These are phyloP conservation scores for Lanmaoa pseudosensibilis DNA, from an alignment of 768 basidiomycete genomes.

Conservation along the genomic window DNA sequence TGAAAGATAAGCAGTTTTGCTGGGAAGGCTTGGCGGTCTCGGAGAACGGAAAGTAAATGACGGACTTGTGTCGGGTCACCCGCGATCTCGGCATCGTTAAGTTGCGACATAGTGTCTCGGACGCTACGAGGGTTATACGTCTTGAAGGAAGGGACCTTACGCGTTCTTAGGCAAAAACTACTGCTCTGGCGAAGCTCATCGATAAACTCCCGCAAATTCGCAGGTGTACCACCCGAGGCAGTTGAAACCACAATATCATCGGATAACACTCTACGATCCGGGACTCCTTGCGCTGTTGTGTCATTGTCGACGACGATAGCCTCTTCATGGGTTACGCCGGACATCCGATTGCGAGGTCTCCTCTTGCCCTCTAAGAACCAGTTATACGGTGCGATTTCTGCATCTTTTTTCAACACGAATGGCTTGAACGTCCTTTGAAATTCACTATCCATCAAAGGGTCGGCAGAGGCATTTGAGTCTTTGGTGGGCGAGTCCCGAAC, in stretches of 20 bases:
- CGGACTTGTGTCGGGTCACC: conserved; percentile 73
- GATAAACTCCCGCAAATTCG: conserved; percentile 17
- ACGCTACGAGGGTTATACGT: conserved; percentile 37
- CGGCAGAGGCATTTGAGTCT: conserved; percentile 26
- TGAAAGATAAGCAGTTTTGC: conserved; percentile 83
- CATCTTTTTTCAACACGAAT: conserved; percentile 76
- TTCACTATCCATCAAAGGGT: conserved; percentile 50
- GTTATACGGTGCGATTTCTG: conserved; percentile 69
- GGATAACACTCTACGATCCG: conserved; percentile 7
- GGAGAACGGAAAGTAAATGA: conserved; percentile 57
- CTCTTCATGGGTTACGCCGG: conserved; percentile 36
- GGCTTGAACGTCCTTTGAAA: conserved; percentile 78
- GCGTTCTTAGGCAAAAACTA: conserved; percentile 22
- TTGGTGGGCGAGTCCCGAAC: conserved; percentile 24
- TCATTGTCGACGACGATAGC: conserved; percentile 62
- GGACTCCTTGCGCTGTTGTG: conserved; percentile 10
- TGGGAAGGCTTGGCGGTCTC: conserved; percentile 60
- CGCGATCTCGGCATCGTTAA: conserved; percentile 76
- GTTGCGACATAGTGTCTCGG: conserved; percentile 54
- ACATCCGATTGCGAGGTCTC: conserved; percentile 19
- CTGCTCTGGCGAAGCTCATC: conserved; percentile 34
- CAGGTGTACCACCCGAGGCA: background rate
- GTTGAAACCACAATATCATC: background rate
- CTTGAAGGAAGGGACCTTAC: conserved; percentile 27
- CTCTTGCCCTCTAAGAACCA: conserved; percentile 50